Conservation (phyloP, 2,329 filamentous ascomycete genomes). For the Paraphoma chrysanthemicola region DNA sequence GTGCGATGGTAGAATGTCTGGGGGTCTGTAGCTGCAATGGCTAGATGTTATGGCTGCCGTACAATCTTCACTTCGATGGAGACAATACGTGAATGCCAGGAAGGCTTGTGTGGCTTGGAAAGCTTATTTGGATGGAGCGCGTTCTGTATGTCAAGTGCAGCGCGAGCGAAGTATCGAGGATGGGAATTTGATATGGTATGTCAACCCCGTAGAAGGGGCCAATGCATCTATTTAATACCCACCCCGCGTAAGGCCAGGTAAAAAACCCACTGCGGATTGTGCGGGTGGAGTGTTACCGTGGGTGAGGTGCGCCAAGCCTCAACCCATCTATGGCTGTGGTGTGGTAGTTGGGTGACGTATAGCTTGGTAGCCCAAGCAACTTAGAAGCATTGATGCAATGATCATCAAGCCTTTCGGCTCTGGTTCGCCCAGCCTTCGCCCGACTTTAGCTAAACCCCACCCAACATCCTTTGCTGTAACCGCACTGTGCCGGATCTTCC, state of each 20-base stretch:
- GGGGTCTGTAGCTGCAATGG: neutral
- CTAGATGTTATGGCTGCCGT: too few species aligned
- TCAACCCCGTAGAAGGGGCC: neutral
- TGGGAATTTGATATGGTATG: neutral
- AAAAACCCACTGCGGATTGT: neutral
- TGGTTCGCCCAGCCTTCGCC: neutral
- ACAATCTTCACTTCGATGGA: conserved; percentile 25
- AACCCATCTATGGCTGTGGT: neutral
- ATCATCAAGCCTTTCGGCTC: neutral
- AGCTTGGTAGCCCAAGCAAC: neutral
- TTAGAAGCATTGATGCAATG: neutral
- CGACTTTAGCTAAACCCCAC: neutral
- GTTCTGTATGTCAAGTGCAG: neutral
- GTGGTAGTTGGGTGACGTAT: neutral
- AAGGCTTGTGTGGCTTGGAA: conserved; percentile 32
- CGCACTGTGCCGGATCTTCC: neutral
- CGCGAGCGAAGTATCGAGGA: neutral
- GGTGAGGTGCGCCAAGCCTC: neutral
- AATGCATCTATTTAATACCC: conserved; percentile 6
- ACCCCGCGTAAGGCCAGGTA: neutral
- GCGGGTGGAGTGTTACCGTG: neutral
- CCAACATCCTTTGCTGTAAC: neutral
- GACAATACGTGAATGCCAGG: conserved; percentile 11
- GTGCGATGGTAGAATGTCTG: neutral
- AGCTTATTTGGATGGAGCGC: conserved; percentile 27